Base-by-base conservation (phyloP, 2,329 filamentous ascomycete species). In the Scedosporium aurantiacum region DNA sequence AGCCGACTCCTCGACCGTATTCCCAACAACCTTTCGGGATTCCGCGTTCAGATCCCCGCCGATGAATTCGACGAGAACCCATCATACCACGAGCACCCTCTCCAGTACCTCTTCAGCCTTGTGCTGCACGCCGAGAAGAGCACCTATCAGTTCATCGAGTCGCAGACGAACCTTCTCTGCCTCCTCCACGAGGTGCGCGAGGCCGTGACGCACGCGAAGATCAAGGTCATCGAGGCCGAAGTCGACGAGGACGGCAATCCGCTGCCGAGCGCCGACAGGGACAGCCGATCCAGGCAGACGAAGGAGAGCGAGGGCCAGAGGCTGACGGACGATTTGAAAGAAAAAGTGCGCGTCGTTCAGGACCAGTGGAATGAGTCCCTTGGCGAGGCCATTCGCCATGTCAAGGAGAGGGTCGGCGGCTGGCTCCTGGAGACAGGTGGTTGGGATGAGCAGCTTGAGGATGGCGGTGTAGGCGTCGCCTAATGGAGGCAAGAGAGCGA, bases 71-170 rank as follows among this genome's bases (percentile, higher is more conserved):
- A 87, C 2, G 94, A 97, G 76, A 97, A 93, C 68, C 90, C 91
- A 0, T 80, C 81, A 18, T 97, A 97, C 71, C 81, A 83, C 65
- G 77, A 84, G 1, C 90, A 91, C 69, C 94, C 94, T 10, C 75
- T 97, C 70, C 91, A 97, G 73, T 97, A 99, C 71, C 81, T 99
- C 0, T 94, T 91, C 72, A 88, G 86, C 56, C 77, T 97, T 25
- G 79, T 99, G 7, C 82, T 87, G 5, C 93, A 97, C 68, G 88
- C 91, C 0, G 90, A 95, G 71, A 96, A 94, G 76, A 92, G 88
- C 67, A 93, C 91, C 7, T 95, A 96, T 69, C 94, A 97, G 72
- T 97, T 96, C 74, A 97, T 97, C 68, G 94, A 97, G 76, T 89
- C 86, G 5, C 93, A 97, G 76, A 93, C 86, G 32, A 97, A 97